These are phyloP conservation scores for Oxyria digyna DNA, from an alignment of 148 eudicot species.

Conservation along the genomic window DNA sequence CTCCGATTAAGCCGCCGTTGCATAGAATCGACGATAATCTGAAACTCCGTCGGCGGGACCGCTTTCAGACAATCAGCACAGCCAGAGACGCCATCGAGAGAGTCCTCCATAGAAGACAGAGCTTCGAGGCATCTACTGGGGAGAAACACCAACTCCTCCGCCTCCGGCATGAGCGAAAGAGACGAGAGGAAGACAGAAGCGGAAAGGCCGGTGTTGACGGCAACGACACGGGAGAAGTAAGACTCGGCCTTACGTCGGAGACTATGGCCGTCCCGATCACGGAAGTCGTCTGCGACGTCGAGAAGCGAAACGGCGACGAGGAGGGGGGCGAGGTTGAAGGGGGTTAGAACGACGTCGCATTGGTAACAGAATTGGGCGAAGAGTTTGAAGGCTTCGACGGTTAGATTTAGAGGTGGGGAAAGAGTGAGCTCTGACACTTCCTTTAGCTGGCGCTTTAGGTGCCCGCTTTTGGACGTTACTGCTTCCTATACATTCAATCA, in stretches of 20 bases:
- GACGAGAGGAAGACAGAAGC: conserved; percentile 35
- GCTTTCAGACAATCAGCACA: conserved; percentile 31
- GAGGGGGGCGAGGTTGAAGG: conserved; percentile 47
- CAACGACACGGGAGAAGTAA: conserved; percentile 36
- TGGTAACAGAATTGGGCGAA: conserved; percentile 62
- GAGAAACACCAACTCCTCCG: conserved; percentile 38
- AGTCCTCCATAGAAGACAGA: conserved; percentile 12
- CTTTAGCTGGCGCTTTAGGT: conserved; percentile 46
- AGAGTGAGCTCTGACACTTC: conserved; percentile 38
- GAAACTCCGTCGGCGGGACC: conserved; percentile 26
- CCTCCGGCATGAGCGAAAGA: conserved; percentile 49
- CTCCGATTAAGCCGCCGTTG: conserved; percentile 28
- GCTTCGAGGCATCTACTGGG: conserved; percentile 54
- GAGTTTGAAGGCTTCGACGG: conserved; percentile 44
- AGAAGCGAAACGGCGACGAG: conserved; percentile 39
- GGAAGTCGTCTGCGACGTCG: conserved; percentile 20
- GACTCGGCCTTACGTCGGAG: conserved; percentile 39
- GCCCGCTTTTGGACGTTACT: conserved; percentile 35
- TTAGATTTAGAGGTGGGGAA: conserved; percentile 57
- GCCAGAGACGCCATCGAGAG: conserved; percentile 21
- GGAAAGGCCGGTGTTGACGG: conserved; percentile 24
- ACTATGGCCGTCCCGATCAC: conserved; percentile 15
- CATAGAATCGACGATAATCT: conserved; percentile 33
- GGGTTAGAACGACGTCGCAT: conserved; percentile 28
- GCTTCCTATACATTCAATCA: conserved; percentile 26